These are phyloP conservation scores for Blumeriella jaapii DNA, from an alignment of 2,329 filamentous ascomycete genomes.

Conservation along the genomic window DNA sequence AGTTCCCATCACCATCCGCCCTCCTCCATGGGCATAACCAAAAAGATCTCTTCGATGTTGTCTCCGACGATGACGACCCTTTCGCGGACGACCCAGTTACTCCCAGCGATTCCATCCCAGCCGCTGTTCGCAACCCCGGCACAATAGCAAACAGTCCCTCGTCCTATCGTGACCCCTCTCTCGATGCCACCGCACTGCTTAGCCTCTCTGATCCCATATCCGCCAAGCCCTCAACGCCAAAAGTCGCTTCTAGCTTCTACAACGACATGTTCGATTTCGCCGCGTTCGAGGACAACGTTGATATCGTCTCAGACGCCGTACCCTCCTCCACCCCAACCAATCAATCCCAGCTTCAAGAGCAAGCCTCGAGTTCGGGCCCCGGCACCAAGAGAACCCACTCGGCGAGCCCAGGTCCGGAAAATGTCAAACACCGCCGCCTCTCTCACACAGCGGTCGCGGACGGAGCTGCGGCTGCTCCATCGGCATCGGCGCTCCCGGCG, in stretches of 20 bases:
- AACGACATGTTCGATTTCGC: constrained; percentile 21
- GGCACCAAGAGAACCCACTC: constrained; percentile 11
- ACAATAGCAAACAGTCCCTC: neutral
- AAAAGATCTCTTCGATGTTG: no score
- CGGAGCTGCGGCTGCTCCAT: neutral
- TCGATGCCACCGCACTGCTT: no score
- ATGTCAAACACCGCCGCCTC: constrained; percentile 15
- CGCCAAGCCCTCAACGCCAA: constrained; percentile 6
- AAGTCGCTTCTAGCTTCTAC: constrained; percentile 17
- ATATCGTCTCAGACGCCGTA: no score
- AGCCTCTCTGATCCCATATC: constrained; percentile 16
- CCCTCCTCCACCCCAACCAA: neutral
- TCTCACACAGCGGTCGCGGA: constrained; percentile 8
- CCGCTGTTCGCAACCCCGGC: constrained; percentile 1
- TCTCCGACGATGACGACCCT: no score
- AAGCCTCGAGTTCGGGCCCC: constrained; percentile 3
- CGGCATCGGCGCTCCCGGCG: constrained; percentile 15
- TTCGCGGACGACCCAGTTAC: neutral
- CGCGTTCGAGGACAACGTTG: constrained; percentile 10
- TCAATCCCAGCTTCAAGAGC: neutral
- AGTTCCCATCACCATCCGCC: constrained; percentile 29
- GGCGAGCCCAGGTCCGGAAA: constrained; percentile 6
- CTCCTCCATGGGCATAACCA: constrained; percentile 20
- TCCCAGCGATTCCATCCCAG: neutral
- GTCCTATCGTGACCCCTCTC: no score